Percentiles rank a stretch among this genome's conserved stretches.
Evolutionary conservation across 345 rosid genomes (phyloP).

Genomic region (Toxicodendron radicans): DNA sequence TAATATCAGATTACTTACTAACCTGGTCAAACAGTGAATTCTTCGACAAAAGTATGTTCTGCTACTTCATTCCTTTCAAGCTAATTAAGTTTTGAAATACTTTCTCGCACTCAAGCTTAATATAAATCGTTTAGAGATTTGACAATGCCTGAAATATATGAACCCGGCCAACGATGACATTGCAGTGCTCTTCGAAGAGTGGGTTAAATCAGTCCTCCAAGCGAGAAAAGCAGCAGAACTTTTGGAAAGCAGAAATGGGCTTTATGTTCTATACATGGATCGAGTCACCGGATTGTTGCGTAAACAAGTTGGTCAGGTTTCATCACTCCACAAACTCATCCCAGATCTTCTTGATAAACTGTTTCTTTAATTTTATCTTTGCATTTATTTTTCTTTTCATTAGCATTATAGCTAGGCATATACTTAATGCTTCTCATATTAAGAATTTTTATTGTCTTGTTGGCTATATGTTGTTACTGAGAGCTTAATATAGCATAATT

Average conservation of each 20-base stretch:
- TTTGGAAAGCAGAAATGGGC: conserved; percentile 74
- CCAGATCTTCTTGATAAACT: conserved; percentile 50
- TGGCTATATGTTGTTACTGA: too few relatives aligned
- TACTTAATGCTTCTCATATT: too few relatives aligned
- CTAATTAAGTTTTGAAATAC: neutral
- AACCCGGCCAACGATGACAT: neutral
- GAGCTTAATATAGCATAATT: too few relatives aligned
- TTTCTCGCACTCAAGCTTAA: neutral
- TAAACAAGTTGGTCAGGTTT: conserved; percentile 48
- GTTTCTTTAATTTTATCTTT: conserved; percentile 25
- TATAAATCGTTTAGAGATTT: neutral
- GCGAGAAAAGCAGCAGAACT: conserved; percentile 63
- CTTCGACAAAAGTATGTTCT: conserved; percentile 55
- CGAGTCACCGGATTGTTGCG: conserved; percentile 65
- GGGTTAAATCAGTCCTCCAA: conserved; percentile 64
- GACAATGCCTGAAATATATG: neutral
- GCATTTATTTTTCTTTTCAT: neutral
- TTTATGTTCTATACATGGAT: conserved; percentile 78
- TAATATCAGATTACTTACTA: conserved; percentile 61
- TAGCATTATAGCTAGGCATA: too few relatives aligned
- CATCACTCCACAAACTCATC: conserved; percentile 50
- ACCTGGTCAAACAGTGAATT: conserved; percentile 53
- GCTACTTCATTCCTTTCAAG: neutral
- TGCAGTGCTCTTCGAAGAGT: conserved; percentile 74
- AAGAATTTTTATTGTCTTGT: too few relatives aligned